phyloP scores from a whole-genome alignment of 495 filamentous ascomycete species.

The Penicillium canescens region DNA sequence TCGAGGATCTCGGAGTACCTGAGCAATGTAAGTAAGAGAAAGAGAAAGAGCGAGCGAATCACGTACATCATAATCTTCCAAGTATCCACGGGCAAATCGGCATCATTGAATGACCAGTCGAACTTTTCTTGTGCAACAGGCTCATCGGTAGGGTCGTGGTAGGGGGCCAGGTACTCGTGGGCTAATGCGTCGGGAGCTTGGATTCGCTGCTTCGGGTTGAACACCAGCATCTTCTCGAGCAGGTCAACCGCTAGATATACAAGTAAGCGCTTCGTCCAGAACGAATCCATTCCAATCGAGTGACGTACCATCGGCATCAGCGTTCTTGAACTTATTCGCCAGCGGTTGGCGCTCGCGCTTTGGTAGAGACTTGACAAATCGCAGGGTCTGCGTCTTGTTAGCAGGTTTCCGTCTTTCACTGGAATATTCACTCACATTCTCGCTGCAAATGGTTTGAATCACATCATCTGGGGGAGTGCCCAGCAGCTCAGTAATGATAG shows the following conservation, averaged over 20 bases:
- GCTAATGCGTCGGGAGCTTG: constrained; percentile 80
- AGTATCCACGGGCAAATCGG: constrained; percentile 96
- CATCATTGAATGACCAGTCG: constrained; percentile 99
- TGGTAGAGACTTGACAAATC: constrained; percentile 98
- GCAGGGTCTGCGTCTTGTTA: constrained; percentile 65
- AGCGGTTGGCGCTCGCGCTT: constrained; percentile 90
- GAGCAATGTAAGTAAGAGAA: constrained; percentile 17
- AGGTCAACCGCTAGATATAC: constrained; percentile 75
- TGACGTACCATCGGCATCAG: constrained; percentile 82
- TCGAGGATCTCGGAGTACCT: constrained; percentile 99
- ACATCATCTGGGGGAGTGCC: constrained; percentile 99
- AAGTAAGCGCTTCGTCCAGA: constrained; percentile 15
- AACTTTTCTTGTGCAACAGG: constrained; percentile 96
- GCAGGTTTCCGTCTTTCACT: background rate
- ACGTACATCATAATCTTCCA: constrained; percentile 99
- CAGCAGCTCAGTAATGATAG: constrained; percentile 96
- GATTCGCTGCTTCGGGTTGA: constrained; percentile 90
- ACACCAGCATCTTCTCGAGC: constrained; percentile 95
- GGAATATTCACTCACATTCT: constrained; percentile 69
- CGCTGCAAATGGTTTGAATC: constrained; percentile 96
- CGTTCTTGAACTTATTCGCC: constrained; percentile 92
- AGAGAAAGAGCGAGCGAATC: background rate
- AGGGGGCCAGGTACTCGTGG: constrained; percentile 91
- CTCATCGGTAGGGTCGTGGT: constrained; percentile 96
- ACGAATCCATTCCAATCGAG: background rate